Percentiles rank a stretch among this genome's conserved stretches.
phyloP scores from a whole-genome alignment of 441 rosid genomes.

The Adansonia madagascariensis region DNA sequence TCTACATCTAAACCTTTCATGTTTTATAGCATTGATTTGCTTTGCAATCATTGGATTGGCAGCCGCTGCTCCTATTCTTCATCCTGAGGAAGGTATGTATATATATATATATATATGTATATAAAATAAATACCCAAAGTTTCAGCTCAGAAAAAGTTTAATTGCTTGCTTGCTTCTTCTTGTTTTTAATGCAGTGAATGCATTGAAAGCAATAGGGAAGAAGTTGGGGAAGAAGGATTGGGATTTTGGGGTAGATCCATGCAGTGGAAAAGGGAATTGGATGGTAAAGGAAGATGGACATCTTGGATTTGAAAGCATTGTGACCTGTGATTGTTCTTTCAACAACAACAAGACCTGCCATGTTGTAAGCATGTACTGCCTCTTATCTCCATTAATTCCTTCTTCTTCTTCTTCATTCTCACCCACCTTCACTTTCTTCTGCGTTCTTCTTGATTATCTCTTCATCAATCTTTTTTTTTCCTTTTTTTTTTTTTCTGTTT shows the following conservation, averaged over 20 bases:
- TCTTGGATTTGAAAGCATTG: constrained; percentile 50
- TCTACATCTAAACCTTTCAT: constrained; percentile 17
- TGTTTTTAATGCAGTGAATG: constrained; percentile 53
- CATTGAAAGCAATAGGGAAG: constrained; percentile 64
- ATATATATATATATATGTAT: not conserved
- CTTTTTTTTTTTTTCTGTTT: too few species aligned
- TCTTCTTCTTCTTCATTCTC: not conserved
- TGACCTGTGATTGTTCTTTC: constrained; percentile 59
- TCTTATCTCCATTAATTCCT: not conserved
- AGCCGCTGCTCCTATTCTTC: constrained; percentile 7
- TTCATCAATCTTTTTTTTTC: too few species aligned
- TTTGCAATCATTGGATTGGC: constrained; percentile 7
- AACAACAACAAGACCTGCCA: constrained; percentile 61
- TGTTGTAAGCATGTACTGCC: constrained; percentile 55
- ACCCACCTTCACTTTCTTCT: too few species aligned
- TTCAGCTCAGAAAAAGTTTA: not conserved
- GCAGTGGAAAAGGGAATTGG: constrained; percentile 74
- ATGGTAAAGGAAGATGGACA: constrained; percentile 29
- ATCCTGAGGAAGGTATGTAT: constrained; percentile 18
- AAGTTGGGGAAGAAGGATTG: constrained; percentile 74
- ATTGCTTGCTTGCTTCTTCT: not conserved
- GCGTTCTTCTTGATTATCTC: too few species aligned
- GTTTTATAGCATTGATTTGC: constrained; percentile 4
- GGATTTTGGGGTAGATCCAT: constrained; percentile 74
- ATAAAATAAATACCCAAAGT: not conserved